Percentiles rank a stretch among this genome's conserved stretches.
Conservation (phyloP, 1,139 yeast genomes). For the Blastobotrys proliferans region DNA sequence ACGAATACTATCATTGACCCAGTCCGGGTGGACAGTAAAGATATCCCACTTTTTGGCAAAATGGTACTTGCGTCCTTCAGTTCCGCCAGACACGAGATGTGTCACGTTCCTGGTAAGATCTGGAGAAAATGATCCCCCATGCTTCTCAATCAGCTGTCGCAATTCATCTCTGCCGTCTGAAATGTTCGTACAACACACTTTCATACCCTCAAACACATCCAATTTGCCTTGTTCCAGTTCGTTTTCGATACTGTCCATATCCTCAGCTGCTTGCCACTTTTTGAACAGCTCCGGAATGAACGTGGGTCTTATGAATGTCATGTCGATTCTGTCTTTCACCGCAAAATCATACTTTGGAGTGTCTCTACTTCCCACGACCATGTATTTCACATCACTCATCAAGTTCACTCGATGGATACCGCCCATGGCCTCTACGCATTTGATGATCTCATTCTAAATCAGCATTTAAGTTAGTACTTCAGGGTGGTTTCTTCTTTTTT, state of each 20-base stretch:
- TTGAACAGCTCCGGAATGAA: conserved; percentile 45
- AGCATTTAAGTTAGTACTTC: neutral
- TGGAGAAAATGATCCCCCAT: conserved; percentile 60
- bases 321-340: conserved; percentile 55
- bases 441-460: conserved; percentile 16
- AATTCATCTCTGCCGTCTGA: conserved; percentile 34
- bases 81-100: conserved; percentile 41
- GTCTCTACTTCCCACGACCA: conserved; percentile 63
- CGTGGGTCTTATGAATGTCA: conserved; percentile 50
- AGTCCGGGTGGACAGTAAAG: conserved; percentile 68
- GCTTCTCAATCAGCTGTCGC: conserved; percentile 39
- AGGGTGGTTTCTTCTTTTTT: too few relatives aligned
- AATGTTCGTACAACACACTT: conserved; percentile 53
- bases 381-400: conserved; percentile 61
- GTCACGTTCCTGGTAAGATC: conserved; percentile 51
- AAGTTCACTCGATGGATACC: conserved; percentile 58
- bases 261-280: conserved; percentile 54
- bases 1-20: conserved; percentile 62
- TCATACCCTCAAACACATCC: conserved; percentile 46
- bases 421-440: conserved; percentile 53
- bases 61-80: conserved; percentile 60
- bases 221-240: conserved; percentile 33
- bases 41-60: conserved; percentile 66
- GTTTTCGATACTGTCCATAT: conserved; percentile 27
- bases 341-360: conserved; percentile 70